A percentile compares a stretch with the other conserved stretches of the same genome.
These are phyloP conservation scores for Seiridium cupressi DNA, from an alignment of 2,329 filamentous ascomycete species.

Conservation along the genomic window DNA sequence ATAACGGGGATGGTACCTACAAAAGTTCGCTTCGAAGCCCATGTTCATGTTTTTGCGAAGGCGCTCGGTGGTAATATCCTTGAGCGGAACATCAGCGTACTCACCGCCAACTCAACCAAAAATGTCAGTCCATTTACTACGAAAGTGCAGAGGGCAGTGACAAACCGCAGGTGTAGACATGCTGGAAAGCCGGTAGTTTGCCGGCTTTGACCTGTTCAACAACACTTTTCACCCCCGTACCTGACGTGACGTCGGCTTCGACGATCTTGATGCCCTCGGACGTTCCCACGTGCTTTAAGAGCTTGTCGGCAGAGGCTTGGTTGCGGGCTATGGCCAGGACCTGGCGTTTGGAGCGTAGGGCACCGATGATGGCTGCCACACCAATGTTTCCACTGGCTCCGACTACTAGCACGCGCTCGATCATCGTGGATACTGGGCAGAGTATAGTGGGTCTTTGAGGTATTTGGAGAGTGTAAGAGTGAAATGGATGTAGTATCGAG, in stretches of 20 bases:
- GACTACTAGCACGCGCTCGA: slow-evolving; percentile 34
- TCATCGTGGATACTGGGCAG: slow-evolving; percentile 4
- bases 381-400: slow-evolving; percentile 38
- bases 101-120: slow-evolving; percentile 22
- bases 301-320: slow-evolving; percentile 29
- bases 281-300: slow-evolving; percentile 26
- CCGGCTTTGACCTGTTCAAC: slow-evolving; percentile 32
- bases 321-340: slow-evolving; percentile 36
- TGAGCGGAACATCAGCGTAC: slow-evolving; percentile 18
- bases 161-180: slow-evolving; percentile 32
- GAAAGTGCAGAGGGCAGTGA: not conserved
- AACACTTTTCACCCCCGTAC: slow-evolving; percentile 27
- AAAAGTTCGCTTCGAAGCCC: slow-evolving; percentile 28
- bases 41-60: slow-evolving; percentile 20
- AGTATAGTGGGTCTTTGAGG: too few species aligned
- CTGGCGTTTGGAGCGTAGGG: slow-evolving; percentile 24
- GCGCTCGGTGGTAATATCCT: slow-evolving; percentile 17
- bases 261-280: slow-evolving; percentile 27
- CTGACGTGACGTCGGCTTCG: slow-evolving; percentile 29
- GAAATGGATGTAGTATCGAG: too few species aligned
- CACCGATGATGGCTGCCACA: slow-evolving; percentile 27
- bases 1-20: slow-evolving; percentile 15
- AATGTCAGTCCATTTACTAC: not conserved
- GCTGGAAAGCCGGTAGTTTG: slow-evolving; percentile 34
- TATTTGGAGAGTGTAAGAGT: too few species aligned